These are phyloP conservation scores for Mortierella alpina DNA, from an alignment of 192 early-diverging fungal species.

Conservation along the genomic window DNA sequence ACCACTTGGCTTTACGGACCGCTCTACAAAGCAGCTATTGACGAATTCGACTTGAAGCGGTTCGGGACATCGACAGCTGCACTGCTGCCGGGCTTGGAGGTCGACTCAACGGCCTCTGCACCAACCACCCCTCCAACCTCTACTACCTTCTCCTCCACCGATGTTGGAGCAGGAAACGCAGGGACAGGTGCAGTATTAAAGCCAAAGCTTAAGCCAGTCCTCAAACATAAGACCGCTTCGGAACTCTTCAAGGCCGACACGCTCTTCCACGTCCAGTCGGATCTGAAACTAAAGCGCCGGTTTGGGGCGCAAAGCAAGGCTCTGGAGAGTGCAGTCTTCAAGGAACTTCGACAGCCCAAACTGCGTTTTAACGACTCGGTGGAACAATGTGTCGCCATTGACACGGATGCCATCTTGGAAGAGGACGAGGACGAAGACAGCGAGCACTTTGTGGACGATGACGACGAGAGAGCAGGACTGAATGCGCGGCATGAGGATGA, in stretches of 20 bases:
- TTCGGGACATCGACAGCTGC: constrained; percentile 16
- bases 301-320: constrained; percentile 38
- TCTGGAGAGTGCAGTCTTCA: constrained; percentile 49
- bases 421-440: constrained; percentile 41
- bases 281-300: constrained; percentile 31
- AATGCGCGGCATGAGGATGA: constrained; percentile 12
- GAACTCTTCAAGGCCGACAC: constrained; percentile 58
- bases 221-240: constrained; percentile 63
- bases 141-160: background rate
- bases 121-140: background rate
- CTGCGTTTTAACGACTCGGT: constrained; percentile 68
- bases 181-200: background rate
- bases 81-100: background rate
- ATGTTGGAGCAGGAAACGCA: background rate
- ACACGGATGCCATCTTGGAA: constrained; percentile 49
- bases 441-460: background rate
- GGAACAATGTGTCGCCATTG: constrained; percentile 66
- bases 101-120: background rate
- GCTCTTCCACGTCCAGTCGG: constrained; percentile 49
- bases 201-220: constrained; percentile 58
- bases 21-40: constrained; percentile 64
- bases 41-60: constrained; percentile 31
- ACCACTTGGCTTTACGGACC: constrained; percentile 79
- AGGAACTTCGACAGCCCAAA: constrained; percentile 60
- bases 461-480: background rate